phyloP scores from a whole-genome alignment of 1,284 basidiomycete genomes.

The Meira miltonrushii region DNA sequence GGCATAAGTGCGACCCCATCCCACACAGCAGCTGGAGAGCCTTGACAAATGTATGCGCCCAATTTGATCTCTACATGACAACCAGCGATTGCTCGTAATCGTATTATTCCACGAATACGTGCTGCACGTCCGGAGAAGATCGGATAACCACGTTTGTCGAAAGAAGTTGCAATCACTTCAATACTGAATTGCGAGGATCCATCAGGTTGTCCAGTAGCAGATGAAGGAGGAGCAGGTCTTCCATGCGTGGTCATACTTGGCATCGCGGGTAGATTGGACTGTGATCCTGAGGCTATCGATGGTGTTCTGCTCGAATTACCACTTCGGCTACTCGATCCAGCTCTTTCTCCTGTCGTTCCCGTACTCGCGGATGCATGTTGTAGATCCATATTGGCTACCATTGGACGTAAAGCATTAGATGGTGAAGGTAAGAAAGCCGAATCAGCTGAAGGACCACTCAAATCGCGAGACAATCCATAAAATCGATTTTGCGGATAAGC shows the following conservation, averaged over 20 bases:
- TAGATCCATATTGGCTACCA: neutral
- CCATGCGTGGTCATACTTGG: neutral
- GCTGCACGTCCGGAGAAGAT: conserved; percentile 33
- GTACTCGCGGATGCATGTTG: neutral
- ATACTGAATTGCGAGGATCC: conserved; percentile 32
- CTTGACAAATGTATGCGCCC: conserved; percentile 14
- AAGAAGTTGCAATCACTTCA: conserved; percentile 32
- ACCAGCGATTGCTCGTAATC: conserved; percentile 26
- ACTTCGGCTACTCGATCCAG: neutral
- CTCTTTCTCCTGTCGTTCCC: neutral
- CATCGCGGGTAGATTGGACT: neutral
- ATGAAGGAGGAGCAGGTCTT: neutral
- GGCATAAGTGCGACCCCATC: conserved; percentile 38
- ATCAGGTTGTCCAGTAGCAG: neutral
- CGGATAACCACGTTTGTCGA: conserved; percentile 41
- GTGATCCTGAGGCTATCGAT: neutral
- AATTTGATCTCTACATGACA: conserved; percentile 38
- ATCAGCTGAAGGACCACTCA: conserved; percentile 9
- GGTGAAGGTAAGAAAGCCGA: neutral
- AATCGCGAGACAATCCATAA: conserved; percentile 7
- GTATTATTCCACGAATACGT: conserved; percentile 25
- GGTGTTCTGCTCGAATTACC: neutral
- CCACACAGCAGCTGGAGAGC: conserved; percentile 42
- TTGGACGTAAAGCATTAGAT: neutral
- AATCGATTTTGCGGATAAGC: conserved; percentile 1